Base-by-base conservation (phyloP, 1,139 yeast genomes). In the Hansenula anomala region DNA sequence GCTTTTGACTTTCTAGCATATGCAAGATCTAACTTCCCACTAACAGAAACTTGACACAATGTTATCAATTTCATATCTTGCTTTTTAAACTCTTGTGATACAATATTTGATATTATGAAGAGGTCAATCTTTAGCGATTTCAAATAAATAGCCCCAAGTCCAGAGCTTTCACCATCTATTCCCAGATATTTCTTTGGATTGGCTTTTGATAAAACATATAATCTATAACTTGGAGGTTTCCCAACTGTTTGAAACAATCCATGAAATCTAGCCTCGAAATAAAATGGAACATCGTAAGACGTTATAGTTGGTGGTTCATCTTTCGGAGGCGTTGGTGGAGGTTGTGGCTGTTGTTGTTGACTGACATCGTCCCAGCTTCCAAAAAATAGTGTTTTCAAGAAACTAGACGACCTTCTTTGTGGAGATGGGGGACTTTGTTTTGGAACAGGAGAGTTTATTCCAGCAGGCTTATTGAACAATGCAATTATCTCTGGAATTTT, bases 401-500 rank as follows among this genome's bases (percentile, higher is more conserved):
- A 28, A 14, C 39, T 17, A 9, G 36, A 35, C 3, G 34, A 28
- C n/a, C 35, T 19, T 15, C 28, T 23, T 14, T 36, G 34, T 5
- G 24, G 38, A 15, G 27, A 18, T 4, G 22, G 52, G 40, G 36
- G 42, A 7, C 42, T 38, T 16, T 12, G 22, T 20, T 6, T 20
- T 6, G 22, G 22, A 20, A n/a, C n/a, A n/a, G n/a, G n/a, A n/a
- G n/a, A n/a, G n/a, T n/a, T n/a, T n/a, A n/a, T n/a, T n/a, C n/a
- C n/a, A n/a, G n/a, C 32, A 44, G 59, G 45, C 50, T 28, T 35
- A 19, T 46, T 46, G 4, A 24, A 20, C 4, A 70, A 64, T 0
- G 72, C 77, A 8, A 69, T 67, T 6, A 69, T 62, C 33, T 69
- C 73, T 2, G 78, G 78, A 17, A 68, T 58, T 37, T 72, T 55